Evolutionary conservation across 179 eudicot genomes (phyloP).

Genomic region (Amaranthus tricolor): DNA sequence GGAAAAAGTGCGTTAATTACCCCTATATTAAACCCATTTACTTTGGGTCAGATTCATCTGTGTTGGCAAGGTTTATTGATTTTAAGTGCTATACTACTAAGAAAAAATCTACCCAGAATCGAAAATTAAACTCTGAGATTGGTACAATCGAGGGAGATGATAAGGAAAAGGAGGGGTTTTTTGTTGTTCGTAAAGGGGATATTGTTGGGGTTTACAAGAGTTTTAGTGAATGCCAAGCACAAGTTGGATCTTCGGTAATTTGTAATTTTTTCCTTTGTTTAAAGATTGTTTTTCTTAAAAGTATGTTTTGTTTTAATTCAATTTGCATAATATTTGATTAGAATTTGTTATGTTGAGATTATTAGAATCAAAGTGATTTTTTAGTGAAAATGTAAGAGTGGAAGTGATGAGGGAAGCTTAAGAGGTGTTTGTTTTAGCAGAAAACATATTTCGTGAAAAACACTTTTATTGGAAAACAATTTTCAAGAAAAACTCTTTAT

Average conservation of each 20-base stretch:
- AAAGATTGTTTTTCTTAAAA: too few relatives aligned
- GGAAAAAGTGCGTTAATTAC: constrained; percentile 30
- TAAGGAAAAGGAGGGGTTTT: constrained; percentile 58
- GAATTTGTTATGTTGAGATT: too few relatives aligned
- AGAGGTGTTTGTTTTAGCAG: too few relatives aligned
- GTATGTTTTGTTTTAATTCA: too few relatives aligned
- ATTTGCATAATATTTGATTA: too few relatives aligned
- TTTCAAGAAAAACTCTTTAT: too few relatives aligned
- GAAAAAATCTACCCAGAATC: constrained; percentile 33
- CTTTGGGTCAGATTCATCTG: constrained; percentile 20
- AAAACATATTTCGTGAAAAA: too few relatives aligned
- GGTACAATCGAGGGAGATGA: constrained; percentile 36
- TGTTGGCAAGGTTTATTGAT: constrained; percentile 34
- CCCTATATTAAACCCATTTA: constrained; percentile 25
- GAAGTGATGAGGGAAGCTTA: too few relatives aligned
- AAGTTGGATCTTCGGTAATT: constrained; percentile 78
- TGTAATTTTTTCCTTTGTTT: constrained; percentile 7
- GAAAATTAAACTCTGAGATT: constrained; percentile 29
- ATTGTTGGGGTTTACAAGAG: constrained; percentile 75
- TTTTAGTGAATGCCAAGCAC: constrained; percentile 83
- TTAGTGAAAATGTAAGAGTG: too few relatives aligned
- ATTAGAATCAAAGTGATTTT: too few relatives aligned
- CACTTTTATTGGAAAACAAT: too few relatives aligned
- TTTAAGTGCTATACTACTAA: constrained; percentile 46
- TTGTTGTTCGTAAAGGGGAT: constrained; percentile 87